A percentile compares a stretch with the other conserved stretches of the same genome.
These are phyloP conservation scores for Takashimella koratensis DNA, from an alignment of 1,284 basidiomycete genomes.

Conservation along the genomic window DNA sequence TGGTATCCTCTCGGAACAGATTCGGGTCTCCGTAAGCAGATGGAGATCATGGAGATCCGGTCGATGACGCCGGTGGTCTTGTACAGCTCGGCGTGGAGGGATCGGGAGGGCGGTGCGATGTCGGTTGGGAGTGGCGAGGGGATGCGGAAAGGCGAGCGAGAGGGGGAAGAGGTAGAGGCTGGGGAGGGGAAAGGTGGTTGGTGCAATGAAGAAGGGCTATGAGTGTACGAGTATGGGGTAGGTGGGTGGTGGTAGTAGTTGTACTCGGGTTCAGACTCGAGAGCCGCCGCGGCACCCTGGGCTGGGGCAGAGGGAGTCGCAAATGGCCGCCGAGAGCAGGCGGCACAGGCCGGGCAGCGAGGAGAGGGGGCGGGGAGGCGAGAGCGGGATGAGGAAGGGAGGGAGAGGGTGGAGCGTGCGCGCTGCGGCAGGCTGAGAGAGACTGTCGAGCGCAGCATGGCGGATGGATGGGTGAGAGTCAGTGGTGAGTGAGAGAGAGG, in stretches of 20 bases:
- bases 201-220: too few species aligned
- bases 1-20: constrained; percentile 43
- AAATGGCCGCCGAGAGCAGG: neutral
- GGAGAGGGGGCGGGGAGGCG: neutral
- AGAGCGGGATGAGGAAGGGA: neutral
- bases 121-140: constrained; percentile 31
- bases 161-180: constrained; percentile 4
- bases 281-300: neutral
- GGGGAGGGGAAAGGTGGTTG: constrained; percentile 3
- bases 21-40: constrained; percentile 43
- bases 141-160: constrained; percentile 11
- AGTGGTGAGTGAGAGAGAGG: too few species aligned
- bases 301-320: neutral
- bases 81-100: constrained; percentile 32
- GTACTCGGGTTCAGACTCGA: neutral
- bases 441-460: neutral
- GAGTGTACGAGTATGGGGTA: too few species aligned
- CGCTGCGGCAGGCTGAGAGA: neutral
- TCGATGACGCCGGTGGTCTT: constrained; percentile 40
- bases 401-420: neutral
- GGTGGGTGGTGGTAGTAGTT: neutral
- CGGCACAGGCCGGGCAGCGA: neutral
- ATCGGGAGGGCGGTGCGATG: constrained; percentile 11
- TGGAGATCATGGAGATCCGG: constrained; percentile 41
- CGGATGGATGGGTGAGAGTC: too few species aligned